These are phyloP conservation scores for Aspergillus unguis DNA, from an alignment of 2,329 filamentous ascomycete genomes.

Conservation along the genomic window DNA sequence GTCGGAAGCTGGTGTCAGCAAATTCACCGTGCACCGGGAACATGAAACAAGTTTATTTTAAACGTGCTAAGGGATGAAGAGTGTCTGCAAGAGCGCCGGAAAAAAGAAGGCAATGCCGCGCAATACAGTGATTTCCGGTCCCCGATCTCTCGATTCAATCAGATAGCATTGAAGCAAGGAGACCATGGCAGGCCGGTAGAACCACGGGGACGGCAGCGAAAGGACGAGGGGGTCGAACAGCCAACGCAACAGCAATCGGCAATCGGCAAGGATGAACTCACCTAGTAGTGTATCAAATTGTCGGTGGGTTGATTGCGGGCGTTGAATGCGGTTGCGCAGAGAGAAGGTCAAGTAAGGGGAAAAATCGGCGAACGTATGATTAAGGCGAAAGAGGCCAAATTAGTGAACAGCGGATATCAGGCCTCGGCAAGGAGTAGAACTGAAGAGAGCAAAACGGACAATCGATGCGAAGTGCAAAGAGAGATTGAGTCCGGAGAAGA, in stretches of 20 bases:
- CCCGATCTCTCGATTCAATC: neutral
- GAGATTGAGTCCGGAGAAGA: slow-evolving; percentile 1
- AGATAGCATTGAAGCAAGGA: slow-evolving; percentile 20
- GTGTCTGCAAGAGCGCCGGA: slow-evolving; percentile 9
- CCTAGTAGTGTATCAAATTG: neutral
- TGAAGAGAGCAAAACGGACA: slow-evolving; percentile 5
- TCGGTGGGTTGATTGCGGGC: no score
- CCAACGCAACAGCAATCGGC: neutral
- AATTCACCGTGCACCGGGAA: slow-evolving; percentile 14
- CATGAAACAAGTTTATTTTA: slow-evolving; percentile 10
- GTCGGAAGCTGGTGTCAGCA: slow-evolving; percentile 12
- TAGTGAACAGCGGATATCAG: slow-evolving; percentile 7
- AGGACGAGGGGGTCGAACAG: neutral
- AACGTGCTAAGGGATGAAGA: slow-evolving; percentile 16
- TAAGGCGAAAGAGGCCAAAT: slow-evolving; percentile 22
- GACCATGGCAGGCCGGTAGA: slow-evolving; percentile 11
- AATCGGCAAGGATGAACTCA: slow-evolving; percentile 8
- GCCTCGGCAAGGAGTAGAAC: slow-evolving; percentile 13
- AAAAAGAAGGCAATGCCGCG: slow-evolving; percentile 6
- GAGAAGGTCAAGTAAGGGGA: slow-evolving; percentile 17
- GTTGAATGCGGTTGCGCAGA: slow-evolving; percentile 8
- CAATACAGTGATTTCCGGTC: neutral
- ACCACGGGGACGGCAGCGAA: slow-evolving; percentile 7
- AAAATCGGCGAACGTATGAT: slow-evolving; percentile 17
- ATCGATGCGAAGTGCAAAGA: slow-evolving; percentile 3